Conservation (phyloP, 164 flowering plant species). For the Saururus chinensis region DNA sequence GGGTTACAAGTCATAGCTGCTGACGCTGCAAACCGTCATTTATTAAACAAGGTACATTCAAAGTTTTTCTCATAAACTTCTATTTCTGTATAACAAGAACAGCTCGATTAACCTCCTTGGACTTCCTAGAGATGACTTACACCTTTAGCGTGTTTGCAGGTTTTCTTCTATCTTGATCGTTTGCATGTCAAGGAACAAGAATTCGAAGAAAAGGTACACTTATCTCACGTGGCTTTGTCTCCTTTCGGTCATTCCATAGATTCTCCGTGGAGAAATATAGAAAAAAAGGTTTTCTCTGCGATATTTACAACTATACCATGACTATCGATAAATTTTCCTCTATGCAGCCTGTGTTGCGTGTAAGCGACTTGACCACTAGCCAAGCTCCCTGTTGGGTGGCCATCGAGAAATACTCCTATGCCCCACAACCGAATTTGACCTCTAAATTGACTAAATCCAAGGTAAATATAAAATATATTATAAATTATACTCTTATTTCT, state of each 20-base stretch:
- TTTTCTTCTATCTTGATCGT: conserved; percentile 37
- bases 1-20: conserved; percentile 74
- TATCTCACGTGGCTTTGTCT: background rate
- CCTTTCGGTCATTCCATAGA: background rate
- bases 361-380: conserved; percentile 8
- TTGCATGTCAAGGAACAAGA: conserved; percentile 31
- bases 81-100: background rate
- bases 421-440: conserved; percentile 27
- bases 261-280: background rate
- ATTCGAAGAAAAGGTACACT: conserved; percentile 26
- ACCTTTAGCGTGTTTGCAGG: conserved; percentile 24
- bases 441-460: conserved; percentile 68
- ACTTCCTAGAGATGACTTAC: background rate
- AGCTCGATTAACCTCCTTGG: background rate
- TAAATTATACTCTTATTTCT: background rate
- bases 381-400: conserved; percentile 9
- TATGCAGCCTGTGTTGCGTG: conserved; percentile 6
- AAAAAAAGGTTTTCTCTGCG: background rate
- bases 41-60: conserved; percentile 57
- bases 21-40: conserved; percentile 45
- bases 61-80: background rate
- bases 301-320: background rate
- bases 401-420: conserved; percentile 36
- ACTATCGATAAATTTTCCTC: background rate
- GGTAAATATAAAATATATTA: conserved; percentile 24